These are phyloP conservation scores for Camelina sativa DNA, from an alignment of 345 rosid genomes.

Conservation along the genomic window DNA sequence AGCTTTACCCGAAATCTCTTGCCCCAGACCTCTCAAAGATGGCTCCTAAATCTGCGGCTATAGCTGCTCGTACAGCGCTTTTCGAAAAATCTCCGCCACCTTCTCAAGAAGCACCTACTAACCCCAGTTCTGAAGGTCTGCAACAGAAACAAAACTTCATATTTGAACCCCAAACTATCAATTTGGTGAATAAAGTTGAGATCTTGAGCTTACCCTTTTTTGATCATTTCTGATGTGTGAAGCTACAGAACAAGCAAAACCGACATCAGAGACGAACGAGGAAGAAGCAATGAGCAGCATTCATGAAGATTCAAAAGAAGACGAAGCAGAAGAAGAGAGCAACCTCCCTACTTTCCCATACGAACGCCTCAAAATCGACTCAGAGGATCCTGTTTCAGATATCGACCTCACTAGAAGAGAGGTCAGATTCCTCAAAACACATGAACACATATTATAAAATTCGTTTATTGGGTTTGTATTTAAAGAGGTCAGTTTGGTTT, in stretches of 20 bases:
- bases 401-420: constrained; percentile 94
- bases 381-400: constrained; percentile 71
- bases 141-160: not conserved
- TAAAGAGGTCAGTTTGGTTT: constrained; percentile 9
- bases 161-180: not conserved
- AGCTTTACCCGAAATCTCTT: constrained; percentile 88
- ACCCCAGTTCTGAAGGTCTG: constrained; percentile 78
- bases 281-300: constrained; percentile 69
- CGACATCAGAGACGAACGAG: constrained; percentile 57
- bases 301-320: constrained; percentile 84
- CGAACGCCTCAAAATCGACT: constrained; percentile 68
- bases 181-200: not conserved
- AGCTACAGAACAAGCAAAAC: constrained; percentile 59
- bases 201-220: constrained; percentile 33
- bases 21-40: constrained; percentile 73
- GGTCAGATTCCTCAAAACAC: constrained; percentile 51
- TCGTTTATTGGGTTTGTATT: not conserved
- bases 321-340: constrained; percentile 85
- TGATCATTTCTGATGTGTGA: constrained; percentile 40
- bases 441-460: not conserved
- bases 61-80: constrained; percentile 67
- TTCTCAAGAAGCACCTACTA: constrained; percentile 60
- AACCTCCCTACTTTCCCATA: constrained; percentile 79
- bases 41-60: constrained; percentile 68
- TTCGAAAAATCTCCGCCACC: constrained; percentile 69